Evolutionary conservation across 208 protist genomes (phyloP), one percentile per base, ranked within the genome.

Genomic region (Acanthamoeba culbertsoni): DNA sequence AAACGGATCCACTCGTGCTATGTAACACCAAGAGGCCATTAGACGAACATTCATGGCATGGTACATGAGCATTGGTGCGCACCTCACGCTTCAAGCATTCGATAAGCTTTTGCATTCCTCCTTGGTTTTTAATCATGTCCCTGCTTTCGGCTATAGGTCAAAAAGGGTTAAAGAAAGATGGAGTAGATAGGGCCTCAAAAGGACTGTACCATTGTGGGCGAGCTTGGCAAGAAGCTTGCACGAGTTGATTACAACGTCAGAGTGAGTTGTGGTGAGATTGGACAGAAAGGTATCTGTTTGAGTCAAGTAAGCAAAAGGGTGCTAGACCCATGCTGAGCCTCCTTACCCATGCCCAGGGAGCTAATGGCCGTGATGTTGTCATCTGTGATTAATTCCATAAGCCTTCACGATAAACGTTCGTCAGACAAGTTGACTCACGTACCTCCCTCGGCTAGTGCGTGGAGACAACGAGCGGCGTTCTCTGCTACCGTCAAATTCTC

Each of bases 241-340:
- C 28, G 73, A 84, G 43, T 84, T 84, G 73, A 84, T 84, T 43
- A 84, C 73, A 37, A 84, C 73, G n/a, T 84, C 73, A 28, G 73
- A 84, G 43, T 84, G 73, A 16, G 73, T 84, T 5, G 73, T 35
- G 73, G 42, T 42, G 26, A 84, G 43, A 18, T 84, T 84, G 73
- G 73, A 26, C 28, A 84, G 42, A 28, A 84, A 84, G 0, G 73
- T 55, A 20, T 84, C 73, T 84, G 33, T 20, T n/a, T n/a, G n/a
- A n/a, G n/a, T n/a, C n/a, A n/a, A n/a, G n/a, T n/a, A n/a, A n/a
- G n/a, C n/a, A n/a, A n/a, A n/a, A 59, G 23, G 14, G 51, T n/a
- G 14, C 51, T n/a, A 59, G 51, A 14, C 23, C 23, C 16, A 59
- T 59, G 14, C 51, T 59, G 23, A 59, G 23, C 51, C 16, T 26